These are phyloP conservation scores for Phytophthora pistaciae DNA, from an alignment of 352 stramenopile genomes.

Conservation along the genomic window DNA sequence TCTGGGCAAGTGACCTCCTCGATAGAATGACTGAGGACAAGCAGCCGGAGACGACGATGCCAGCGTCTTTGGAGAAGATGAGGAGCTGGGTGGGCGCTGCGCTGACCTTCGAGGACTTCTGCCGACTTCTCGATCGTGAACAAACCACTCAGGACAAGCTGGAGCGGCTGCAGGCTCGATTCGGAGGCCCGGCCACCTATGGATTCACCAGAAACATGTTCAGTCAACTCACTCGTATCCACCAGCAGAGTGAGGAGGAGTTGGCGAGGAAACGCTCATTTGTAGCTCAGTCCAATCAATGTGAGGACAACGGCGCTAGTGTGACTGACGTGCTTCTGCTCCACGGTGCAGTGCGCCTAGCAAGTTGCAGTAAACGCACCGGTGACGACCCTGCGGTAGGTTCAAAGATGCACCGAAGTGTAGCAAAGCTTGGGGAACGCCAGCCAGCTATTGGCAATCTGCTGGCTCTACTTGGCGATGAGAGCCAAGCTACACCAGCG, in stretches of 20 bases:
- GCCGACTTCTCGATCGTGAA: conserved; percentile 33
- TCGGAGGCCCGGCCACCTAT: conserved; percentile 8
- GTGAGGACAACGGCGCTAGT: conserved; percentile 9
- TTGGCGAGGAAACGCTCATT: neutral
- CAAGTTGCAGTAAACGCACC: neutral
- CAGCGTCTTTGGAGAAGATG: conserved; percentile 29
- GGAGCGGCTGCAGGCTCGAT: conserved; percentile 31
- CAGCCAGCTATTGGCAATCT: conserved; percentile 48
- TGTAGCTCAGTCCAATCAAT: conserved; percentile 23
- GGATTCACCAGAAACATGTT: conserved; percentile 9
- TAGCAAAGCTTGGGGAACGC: conserved; percentile 36
- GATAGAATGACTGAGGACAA: conserved; percentile 4
- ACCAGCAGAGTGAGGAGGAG: conserved; percentile 12
- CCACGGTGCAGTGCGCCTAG: conserved; percentile 16
- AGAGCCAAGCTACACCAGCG: conserved; percentile 1
- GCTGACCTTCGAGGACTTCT: conserved; percentile 39
- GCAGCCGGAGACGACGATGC: conserved; percentile 14
- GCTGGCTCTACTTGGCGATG: conserved; percentile 30
- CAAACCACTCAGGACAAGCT: conserved; percentile 40
- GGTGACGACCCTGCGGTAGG: conserved; percentile 7
- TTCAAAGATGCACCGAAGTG: conserved; percentile 23
- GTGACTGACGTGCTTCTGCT: conserved; percentile 13
- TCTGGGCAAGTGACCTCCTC: conserved; percentile 35
- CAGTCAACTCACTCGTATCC: conserved; percentile 16
- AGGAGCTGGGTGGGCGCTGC: conserved; percentile 40